Evolutionary conservation across 2,329 filamentous ascomycete genomes (phyloP).

Genomic region (Fusarium udum): DNA sequence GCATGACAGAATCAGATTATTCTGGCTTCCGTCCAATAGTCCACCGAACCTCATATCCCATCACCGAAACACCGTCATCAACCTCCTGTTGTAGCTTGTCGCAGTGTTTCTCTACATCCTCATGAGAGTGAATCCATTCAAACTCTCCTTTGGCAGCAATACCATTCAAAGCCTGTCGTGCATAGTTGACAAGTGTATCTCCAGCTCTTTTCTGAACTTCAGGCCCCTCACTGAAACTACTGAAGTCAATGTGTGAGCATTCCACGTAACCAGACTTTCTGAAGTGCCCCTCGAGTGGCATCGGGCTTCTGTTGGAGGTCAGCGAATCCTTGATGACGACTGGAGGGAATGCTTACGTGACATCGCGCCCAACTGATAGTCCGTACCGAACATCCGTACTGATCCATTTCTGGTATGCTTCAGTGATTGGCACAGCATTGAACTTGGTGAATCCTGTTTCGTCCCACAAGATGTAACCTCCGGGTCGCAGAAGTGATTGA

Average conservation of each 20-base stretch:
- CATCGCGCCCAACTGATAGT: background rate
- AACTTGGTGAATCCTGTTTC: constrained; percentile 5
- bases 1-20: background rate
- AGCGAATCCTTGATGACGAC: background rate
- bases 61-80: background rate
- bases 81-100: background rate
- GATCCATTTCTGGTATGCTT: constrained; percentile 3
- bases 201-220: background rate
- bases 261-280: background rate
- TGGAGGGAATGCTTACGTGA: background rate
- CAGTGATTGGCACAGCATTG: background rate
- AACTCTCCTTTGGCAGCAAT: background rate
- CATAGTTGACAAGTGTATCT: background rate
- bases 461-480: constrained; percentile 8
- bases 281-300: background rate
- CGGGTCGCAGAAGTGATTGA: background rate
- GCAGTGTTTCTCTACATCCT: background rate
- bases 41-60: constrained; percentile 9
- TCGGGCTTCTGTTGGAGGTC: background rate
- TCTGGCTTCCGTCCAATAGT: background rate
- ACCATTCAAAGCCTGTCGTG: background rate
- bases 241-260: background rate
- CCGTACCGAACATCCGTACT: constrained; percentile 1
- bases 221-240: background rate
- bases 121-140: background rate